Evolutionary conservation across 2,329 filamentous ascomycete species (phyloP).

Genomic region (Drechslera avenae): DNA sequence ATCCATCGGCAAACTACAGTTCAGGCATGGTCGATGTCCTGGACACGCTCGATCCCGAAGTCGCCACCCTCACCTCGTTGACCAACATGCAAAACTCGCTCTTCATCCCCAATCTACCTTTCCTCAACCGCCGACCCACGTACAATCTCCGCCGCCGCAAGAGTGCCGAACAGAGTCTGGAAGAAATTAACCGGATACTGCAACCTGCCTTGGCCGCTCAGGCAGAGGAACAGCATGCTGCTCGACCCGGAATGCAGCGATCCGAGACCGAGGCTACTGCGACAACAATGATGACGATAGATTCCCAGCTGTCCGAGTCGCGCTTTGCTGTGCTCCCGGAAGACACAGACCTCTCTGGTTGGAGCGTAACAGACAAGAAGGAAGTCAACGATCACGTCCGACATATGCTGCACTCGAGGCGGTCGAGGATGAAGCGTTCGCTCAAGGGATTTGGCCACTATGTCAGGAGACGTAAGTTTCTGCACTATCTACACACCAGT

Average conservation of each 20-base stretch:
- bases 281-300: constrained; percentile 62
- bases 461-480: constrained; percentile 66
- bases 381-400: constrained; percentile 85
- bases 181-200: constrained; percentile 38
- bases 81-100: constrained; percentile 91
- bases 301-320: constrained; percentile 69
- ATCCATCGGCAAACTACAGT: constrained; percentile 57
- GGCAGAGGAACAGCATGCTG: constrained; percentile 26
- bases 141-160: constrained; percentile 69
- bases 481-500: background rate
- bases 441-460: constrained; percentile 85
- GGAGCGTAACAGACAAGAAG: constrained; percentile 73
- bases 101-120: constrained; percentile 82
- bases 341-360: constrained; percentile 72
- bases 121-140: constrained; percentile 77
- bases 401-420: constrained; percentile 83
- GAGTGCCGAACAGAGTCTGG: constrained; percentile 41
- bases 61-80: constrained; percentile 79
- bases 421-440: constrained; percentile 77
- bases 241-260: constrained; percentile 32
- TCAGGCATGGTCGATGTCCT: constrained; percentile 68
- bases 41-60: constrained; percentile 78
- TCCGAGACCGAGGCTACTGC: constrained; percentile 33
- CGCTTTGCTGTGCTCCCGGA: constrained; percentile 82
- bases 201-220: constrained; percentile 27